A percentile compares a stretch with the other conserved stretches of the same genome.
Evolutionary conservation across 257 asterid species (phyloP).

Genomic region (Solanum chiquidenum): DNA sequence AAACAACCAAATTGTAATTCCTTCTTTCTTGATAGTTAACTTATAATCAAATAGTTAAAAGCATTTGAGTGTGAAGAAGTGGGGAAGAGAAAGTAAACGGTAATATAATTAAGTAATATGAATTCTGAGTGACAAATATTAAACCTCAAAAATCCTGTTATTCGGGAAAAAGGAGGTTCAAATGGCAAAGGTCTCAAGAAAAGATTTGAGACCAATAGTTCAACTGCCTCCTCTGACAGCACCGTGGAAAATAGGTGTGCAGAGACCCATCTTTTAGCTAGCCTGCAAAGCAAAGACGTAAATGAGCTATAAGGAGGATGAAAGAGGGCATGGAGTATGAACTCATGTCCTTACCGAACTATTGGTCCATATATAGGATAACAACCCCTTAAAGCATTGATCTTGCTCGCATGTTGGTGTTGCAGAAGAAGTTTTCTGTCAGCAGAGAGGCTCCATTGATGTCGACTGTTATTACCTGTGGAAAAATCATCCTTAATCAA

Average conservation of each 20-base stretch:
- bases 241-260: slow-evolving; percentile 75
- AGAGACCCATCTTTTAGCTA: slow-evolving; percentile 96
- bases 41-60: background rate
- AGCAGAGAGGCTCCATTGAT: slow-evolving; percentile 51
- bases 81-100: background rate
- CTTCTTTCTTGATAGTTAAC: background rate
- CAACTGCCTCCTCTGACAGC: slow-evolving; percentile 81
- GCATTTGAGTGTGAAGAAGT: background rate
- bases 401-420: slow-evolving; percentile 86
- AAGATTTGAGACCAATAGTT: slow-evolving; percentile 77
- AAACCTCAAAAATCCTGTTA: slow-evolving; percentile 77
- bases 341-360: slow-evolving; percentile 51
- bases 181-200: slow-evolving; percentile 84
- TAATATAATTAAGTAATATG: background rate
- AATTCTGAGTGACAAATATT: background rate
- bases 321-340: background rate
- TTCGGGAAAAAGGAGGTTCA: slow-evolving; percentile 64
- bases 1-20: background rate
- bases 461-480: slow-evolving; percentile 30
- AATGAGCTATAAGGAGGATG: background rate
- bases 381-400: slow-evolving; percentile 81
- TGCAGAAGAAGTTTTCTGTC: slow-evolving; percentile 61
- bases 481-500: background rate
- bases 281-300: slow-evolving; percentile 29
- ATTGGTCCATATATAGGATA: slow-evolving; percentile 76